A percentile compares a stretch with the other conserved stretches of the same genome.
Conservation (phyloP, 768 basidiomycete genomes). For the Punctularia strigosozonata region DNA sequence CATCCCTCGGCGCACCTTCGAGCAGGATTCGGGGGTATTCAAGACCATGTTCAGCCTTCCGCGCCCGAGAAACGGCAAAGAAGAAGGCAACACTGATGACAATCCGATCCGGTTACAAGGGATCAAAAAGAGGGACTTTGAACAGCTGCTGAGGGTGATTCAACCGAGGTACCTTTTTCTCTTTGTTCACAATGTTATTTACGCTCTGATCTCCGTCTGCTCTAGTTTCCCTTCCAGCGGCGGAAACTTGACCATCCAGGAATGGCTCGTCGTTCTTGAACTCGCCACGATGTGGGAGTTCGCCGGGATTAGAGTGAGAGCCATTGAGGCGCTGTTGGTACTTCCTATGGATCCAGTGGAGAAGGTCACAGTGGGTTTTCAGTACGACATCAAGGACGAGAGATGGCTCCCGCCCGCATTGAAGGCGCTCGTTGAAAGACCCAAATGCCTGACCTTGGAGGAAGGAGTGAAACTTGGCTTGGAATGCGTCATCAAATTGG, state of each 20-base stretch:
- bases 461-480: conserved; percentile 19
- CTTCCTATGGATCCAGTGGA: conserved; percentile 12
- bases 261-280: conserved; percentile 28
- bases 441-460: conserved; percentile 11
- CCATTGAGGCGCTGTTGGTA: conserved; percentile 16
- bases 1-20: conserved; percentile 13
- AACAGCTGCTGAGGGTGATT: conserved; percentile 14
- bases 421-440: conserved; percentile 13
- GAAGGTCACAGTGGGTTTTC: conserved; percentile 20
- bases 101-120: conserved; percentile 14
- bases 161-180: conserved; percentile 2
- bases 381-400: conserved; percentile 17
- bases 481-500: background rate
- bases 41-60: conserved; percentile 14
- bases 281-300: conserved; percentile 28
- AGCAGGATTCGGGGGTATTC: conserved; percentile 16
- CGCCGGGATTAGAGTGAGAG: conserved; percentile 15
- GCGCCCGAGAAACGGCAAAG: background rate
- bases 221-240: background rate
- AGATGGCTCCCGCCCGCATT: conserved; percentile 23
- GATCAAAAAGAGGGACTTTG: conserved; percentile 15
- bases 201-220: background rate
- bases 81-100: conserved; percentile 11
- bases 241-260: conserved; percentile 4
- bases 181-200: background rate